Evolutionary conservation across 148 eudicot genomes (phyloP), one percentile per base, ranked within the genome.

Genomic region (Camellia sinensis): DNA sequence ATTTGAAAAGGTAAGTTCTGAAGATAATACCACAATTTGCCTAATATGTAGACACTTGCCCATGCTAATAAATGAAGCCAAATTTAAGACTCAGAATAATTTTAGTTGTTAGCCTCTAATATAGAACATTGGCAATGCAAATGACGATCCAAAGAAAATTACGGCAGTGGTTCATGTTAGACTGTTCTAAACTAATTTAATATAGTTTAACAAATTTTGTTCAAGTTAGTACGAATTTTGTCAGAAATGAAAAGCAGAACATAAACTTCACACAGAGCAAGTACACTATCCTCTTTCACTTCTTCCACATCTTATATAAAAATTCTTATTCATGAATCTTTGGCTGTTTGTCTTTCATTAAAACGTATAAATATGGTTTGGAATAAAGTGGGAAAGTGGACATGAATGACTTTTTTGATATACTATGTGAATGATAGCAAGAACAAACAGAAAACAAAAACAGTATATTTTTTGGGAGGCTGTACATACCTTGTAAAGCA

Each of bases 401-500:
- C 60, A 68, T 61, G 17, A 46, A 43, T 18, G 22, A 44, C 68
- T 40, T 19, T 56, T 43, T 73, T 11, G 18, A 71, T 45, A 61
- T 4, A n/a, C 1, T 60, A 21, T 0, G 29, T 40, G 41, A 79
- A 40, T 2, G 10, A 75, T 18, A 19, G 67, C 46, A 53, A 65
- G 44, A 65, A 37, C 59, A n/a, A 37, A 65, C 13, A 5, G 52
- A 62, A 79, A 79, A 12, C 0, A 8, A 72, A 80, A 80, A 12
- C 21, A 53, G 81, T n/a, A 80, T 6, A 1, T 40, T 46, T 70
- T 57, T 53, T 62, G 41, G 68, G 67, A 72, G 61, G 2, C 67
- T 46, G 66, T 44, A 63, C 52, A 71, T 79, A 96, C 98, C 99
- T 94, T 96, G 89, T 91, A 96, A 75, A 96, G 97, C 99, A 96